Conservation (phyloP, 2,329 filamentous ascomycete genomes). For the Colletotrichum orbiculare region DNA sequence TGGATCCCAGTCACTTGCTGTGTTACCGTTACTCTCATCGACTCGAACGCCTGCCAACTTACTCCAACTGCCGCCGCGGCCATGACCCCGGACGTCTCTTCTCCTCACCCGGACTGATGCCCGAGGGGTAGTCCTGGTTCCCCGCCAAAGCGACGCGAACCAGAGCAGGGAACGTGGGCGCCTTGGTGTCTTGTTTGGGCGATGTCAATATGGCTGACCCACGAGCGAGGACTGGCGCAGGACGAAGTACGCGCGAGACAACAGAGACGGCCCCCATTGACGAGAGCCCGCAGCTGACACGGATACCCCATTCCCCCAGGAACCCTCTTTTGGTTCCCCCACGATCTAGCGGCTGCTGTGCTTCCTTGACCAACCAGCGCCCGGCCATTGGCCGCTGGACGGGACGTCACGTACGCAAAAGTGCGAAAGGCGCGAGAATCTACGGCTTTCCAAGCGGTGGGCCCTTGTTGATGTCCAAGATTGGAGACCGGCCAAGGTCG, state of each 20-base stretch:
- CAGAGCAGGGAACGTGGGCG: too few relatives aligned
- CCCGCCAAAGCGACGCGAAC: background rate
- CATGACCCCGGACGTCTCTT: slow-evolving; percentile 16
- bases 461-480: slow-evolving; percentile 2
- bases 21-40: background rate
- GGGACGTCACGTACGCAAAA: too few relatives aligned
- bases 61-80: slow-evolving; percentile 1
- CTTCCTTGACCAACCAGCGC: slow-evolving; percentile 15
- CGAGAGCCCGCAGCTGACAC: background rate
- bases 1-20: too few relatives aligned
- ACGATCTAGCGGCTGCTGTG: slow-evolving; percentile 22
- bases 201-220: too few relatives aligned
- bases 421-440: background rate
- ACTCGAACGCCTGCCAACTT: slow-evolving; percentile 1
- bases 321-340: slow-evolving; percentile 27
- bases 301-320: slow-evolving; percentile 28
- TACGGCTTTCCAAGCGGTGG: slow-evolving; percentile 22
- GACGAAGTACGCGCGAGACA: too few relatives aligned
- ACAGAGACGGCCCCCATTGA: background rate
- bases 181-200: too few relatives aligned
- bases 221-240: too few relatives aligned
- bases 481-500: slow-evolving; percentile 1
- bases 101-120: slow-evolving; percentile 8
- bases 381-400: slow-evolving; percentile 14
- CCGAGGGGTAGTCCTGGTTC: background rate